These are phyloP conservation scores for Ephemerocybe angulata DNA, from an alignment of 768 basidiomycete species.

Conservation along the genomic window DNA sequence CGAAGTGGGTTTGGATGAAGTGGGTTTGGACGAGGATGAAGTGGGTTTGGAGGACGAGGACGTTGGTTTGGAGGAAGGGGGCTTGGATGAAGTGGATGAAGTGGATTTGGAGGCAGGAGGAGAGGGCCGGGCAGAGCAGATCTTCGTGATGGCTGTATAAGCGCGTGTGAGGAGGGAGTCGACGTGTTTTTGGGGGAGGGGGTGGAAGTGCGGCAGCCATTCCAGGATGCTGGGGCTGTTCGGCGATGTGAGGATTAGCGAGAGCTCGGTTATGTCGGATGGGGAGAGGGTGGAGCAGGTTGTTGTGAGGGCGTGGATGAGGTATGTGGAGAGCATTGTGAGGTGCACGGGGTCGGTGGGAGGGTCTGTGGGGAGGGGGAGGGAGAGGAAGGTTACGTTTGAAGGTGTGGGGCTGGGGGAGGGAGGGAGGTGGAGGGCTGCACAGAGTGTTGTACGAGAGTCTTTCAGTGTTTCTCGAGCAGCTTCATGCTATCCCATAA, in stretches of 20 bases:
- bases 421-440: constrained; percentile 23
- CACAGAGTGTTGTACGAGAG: constrained; percentile 43
- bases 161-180: constrained; percentile 58
- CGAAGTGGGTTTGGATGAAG: constrained; percentile 9
- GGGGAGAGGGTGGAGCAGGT: constrained; percentile 6
- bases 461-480: constrained; percentile 44
- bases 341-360: constrained; percentile 35
- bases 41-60: no score
- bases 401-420: constrained; percentile 1
- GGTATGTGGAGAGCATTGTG: constrained; percentile 57
- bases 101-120: no score
- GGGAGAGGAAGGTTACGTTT: constrained; percentile 20
- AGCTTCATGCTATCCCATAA: constrained; percentile 53
- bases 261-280: constrained; percentile 16
- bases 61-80: not conserved
- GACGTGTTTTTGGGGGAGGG: constrained; percentile 48
- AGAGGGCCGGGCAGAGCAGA: constrained; percentile 9
- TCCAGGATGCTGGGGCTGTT: constrained; percentile 37
- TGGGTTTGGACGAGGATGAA: no score
- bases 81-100: no score
- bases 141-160: constrained; percentile 53
- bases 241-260: constrained; percentile 15
- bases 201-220: constrained; percentile 48
- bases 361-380: constrained; percentile 33
- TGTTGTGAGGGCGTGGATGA: constrained; percentile 47